Percentiles rank a stretch among this genome's conserved stretches.
Conservation (phyloP, 2,329 filamentous ascomycete species). For the Phialophora chinensis region DNA sequence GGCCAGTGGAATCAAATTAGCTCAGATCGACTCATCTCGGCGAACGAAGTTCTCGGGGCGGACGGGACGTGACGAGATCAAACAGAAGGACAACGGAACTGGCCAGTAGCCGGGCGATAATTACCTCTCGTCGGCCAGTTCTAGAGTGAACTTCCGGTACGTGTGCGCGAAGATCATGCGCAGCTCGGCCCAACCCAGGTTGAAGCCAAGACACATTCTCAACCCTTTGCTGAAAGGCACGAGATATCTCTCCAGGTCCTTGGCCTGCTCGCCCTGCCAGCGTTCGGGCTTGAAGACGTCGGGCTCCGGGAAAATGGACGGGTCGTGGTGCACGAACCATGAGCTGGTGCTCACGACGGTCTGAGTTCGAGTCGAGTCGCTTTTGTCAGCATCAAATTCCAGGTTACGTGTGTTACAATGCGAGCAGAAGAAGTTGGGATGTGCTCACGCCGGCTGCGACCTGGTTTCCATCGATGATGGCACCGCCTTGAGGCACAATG, state of each 20-base stretch:
- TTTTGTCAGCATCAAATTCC: too few relatives aligned
- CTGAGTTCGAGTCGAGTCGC: background rate
- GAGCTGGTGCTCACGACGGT: constrained; percentile 40
- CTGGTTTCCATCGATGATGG: constrained; percentile 30
- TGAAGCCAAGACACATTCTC: constrained; percentile 48
- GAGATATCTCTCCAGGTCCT: constrained; percentile 45
- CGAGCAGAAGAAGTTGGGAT: too few relatives aligned
- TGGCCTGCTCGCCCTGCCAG: constrained; percentile 18
- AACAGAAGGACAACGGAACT: background rate
- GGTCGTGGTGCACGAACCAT: constrained; percentile 41
- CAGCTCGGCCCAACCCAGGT: constrained; percentile 36
- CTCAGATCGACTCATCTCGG: too few relatives aligned
- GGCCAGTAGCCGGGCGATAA: background rate
- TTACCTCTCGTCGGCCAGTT: constrained; percentile 10
- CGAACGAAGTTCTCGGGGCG: too few relatives aligned
- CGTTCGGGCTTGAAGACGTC: constrained; percentile 18
- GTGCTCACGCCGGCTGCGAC: constrained; percentile 19
- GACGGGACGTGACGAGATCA: too few relatives aligned
- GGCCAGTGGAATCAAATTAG: too few relatives aligned
- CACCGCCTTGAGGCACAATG: constrained; percentile 40
- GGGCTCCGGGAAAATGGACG: constrained; percentile 22
- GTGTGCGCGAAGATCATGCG: constrained; percentile 32
- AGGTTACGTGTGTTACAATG: too few relatives aligned
- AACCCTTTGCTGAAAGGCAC: constrained; percentile 55
- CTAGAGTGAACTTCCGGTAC: constrained; percentile 25